Evolutionary conservation across 176 grass and related monocot species (phyloP).

Genomic region (Juncus inflexus): DNA sequence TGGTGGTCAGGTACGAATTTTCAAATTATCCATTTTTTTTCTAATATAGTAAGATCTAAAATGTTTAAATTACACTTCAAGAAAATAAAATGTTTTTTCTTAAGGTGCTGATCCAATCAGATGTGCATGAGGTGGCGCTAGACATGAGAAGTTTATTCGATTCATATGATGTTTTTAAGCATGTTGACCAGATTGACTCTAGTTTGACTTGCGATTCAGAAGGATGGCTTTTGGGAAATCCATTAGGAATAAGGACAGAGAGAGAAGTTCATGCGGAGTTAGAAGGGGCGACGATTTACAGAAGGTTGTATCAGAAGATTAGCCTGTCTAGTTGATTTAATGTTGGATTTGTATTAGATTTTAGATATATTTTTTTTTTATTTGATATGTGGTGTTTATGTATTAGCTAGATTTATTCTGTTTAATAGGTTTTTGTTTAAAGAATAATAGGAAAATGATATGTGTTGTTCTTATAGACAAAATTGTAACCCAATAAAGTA

Average conservation of each 20-base stretch:
- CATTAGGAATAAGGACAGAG: constrained; percentile 82
- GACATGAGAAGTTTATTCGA: constrained; percentile 92
- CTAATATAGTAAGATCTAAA: neutral
- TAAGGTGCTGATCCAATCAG: constrained; percentile 85
- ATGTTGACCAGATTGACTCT: constrained; percentile 48
- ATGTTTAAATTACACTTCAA: neutral
- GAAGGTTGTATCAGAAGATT: constrained; percentile 80
- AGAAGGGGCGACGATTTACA: constrained; percentile 80
- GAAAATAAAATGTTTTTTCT: constrained; percentile 10
- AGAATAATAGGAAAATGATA: too few relatives aligned
- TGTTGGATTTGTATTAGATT: too few relatives aligned
- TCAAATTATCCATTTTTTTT: neutral
- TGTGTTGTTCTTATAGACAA: too few relatives aligned
- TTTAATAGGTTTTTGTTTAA: too few relatives aligned
- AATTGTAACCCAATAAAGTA: too few relatives aligned
- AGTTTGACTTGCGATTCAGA: constrained; percentile 41
- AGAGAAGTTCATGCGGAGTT: constrained; percentile 86
- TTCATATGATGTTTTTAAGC: constrained; percentile 52
- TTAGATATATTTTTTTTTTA: too few relatives aligned
- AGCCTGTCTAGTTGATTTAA: constrained; percentile 18
- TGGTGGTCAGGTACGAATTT: constrained; percentile 56
- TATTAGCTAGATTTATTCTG: too few relatives aligned
- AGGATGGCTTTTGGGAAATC: constrained; percentile 76
- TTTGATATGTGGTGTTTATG: too few relatives aligned
- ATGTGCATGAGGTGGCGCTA: constrained; percentile 66